phyloP scores from a whole-genome alignment of 352 stramenopile species.

The Pythium dissimile region DNA sequence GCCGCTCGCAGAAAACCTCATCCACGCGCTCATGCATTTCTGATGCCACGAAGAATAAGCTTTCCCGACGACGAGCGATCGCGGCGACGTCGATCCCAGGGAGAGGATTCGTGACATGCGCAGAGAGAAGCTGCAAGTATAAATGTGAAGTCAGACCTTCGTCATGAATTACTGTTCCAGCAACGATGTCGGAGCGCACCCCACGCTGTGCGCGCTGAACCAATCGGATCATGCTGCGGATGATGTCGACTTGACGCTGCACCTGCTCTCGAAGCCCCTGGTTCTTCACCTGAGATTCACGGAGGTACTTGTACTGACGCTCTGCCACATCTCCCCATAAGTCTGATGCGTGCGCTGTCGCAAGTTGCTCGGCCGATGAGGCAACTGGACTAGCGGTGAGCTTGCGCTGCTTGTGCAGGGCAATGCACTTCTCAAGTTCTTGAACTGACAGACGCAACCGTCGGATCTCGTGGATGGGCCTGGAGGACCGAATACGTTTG shows the following conservation, averaged over 20 bases:
- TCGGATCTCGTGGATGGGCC: slow-evolving; percentile 6
- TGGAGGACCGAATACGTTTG: slow-evolving; percentile 1
- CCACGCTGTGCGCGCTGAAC: background rate
- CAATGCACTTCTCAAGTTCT: slow-evolving; percentile 4
- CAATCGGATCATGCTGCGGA: background rate
- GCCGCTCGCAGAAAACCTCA: background rate
- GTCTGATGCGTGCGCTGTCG: background rate
- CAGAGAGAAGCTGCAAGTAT: too few species aligned
- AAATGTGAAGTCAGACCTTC: too few species aligned
- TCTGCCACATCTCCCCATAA: slow-evolving; percentile 1
- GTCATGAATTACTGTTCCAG: background rate
- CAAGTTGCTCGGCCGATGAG: background rate
- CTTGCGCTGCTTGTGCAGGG: background rate
- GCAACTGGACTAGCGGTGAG: background rate
- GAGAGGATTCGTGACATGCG: too few species aligned
- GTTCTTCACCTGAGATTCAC: slow-evolving; percentile 1
- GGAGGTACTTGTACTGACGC: slow-evolving; percentile 10
- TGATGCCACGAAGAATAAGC: background rate
- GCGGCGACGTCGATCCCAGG: background rate
- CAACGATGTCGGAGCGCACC: background rate
- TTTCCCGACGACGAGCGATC: background rate
- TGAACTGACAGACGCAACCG: background rate
- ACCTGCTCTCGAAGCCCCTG: slow-evolving; percentile 7
- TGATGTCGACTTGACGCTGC: background rate
- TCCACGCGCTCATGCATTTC: background rate